A percentile compares a stretch with the other conserved stretches of the same genome.
Evolutionary conservation across 768 basidiomycete genomes (phyloP).

Genomic region (Collybia nuda): DNA sequence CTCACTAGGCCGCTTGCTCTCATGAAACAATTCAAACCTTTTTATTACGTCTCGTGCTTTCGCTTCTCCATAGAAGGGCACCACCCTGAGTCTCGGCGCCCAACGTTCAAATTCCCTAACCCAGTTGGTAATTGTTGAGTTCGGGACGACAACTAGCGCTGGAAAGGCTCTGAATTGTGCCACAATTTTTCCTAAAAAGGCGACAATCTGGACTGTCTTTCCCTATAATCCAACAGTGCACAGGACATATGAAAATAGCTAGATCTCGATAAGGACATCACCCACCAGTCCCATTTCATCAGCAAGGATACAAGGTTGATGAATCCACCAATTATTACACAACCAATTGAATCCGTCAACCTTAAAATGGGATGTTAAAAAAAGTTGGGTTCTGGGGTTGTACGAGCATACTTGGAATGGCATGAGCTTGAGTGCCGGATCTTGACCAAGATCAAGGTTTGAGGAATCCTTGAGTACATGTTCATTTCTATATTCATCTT

Average conservation of each 20-base stretch:
- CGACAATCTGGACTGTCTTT: constrained; percentile 90
- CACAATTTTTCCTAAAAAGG: constrained; percentile 72
- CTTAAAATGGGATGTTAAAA: constrained; percentile 30
- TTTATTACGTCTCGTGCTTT: constrained; percentile 80
- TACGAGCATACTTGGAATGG: constrained; percentile 69
- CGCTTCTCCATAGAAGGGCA: constrained; percentile 84
- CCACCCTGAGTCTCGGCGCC: constrained; percentile 73
- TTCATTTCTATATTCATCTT: constrained; percentile 51
- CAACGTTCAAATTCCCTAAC: constrained; percentile 90
- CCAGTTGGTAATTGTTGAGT: constrained; percentile 96
- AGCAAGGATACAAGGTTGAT: constrained; percentile 84
- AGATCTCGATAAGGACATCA: neutral
- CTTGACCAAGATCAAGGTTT: constrained; percentile 71
- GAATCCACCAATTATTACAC: constrained; percentile 85
- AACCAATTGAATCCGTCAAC: constrained; percentile 85
- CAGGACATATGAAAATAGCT: neutral
- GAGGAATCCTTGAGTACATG: constrained; percentile 47
- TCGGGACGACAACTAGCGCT: constrained; percentile 89
- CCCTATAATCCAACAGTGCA: constrained; percentile 44
- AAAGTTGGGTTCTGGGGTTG: constrained; percentile 4
- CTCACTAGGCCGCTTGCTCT: constrained; percentile 32
- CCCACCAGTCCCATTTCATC: constrained; percentile 95
- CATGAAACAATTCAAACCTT: constrained; percentile 78
- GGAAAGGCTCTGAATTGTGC: constrained; percentile 65
- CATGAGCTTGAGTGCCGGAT: constrained; percentile 67